Conservation (phyloP, 164 flowering plant species). For the Piper betle region DNA sequence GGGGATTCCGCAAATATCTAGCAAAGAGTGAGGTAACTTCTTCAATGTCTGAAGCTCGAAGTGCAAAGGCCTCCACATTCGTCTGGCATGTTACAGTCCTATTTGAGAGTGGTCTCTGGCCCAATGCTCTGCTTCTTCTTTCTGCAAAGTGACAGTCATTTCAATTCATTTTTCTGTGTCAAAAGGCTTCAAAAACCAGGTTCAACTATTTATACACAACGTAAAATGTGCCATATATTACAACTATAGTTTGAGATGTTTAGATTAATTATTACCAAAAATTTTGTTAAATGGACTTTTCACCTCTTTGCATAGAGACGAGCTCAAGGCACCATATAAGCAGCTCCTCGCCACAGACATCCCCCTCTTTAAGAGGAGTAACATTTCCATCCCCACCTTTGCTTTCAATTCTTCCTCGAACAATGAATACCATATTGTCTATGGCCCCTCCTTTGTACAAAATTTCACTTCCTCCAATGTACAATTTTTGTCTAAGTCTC, state of each 20-base stretch:
- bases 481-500: conserved; percentile 53
- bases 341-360: conserved; percentile 83
- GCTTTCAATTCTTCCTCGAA: conserved; percentile 56
- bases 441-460: conserved; percentile 35
- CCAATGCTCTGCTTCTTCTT: conserved; percentile 21
- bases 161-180: neutral
- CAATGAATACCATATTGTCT: conserved; percentile 58
- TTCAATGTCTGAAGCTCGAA: conserved; percentile 64
- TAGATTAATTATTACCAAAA: neutral
- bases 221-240: no score
- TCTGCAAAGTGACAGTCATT: conserved; percentile 18
- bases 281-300: neutral
- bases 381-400: conserved; percentile 28
- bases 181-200: neutral
- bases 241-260: neutral
- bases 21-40: conserved; percentile 56
- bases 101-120: conserved; percentile 41
- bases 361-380: conserved; percentile 47
- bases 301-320: conserved; percentile 45
- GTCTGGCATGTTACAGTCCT: conserved; percentile 52
- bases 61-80: conserved; percentile 76
- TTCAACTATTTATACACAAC: neutral
- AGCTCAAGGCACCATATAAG: conserved; percentile 79
- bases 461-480: conserved; percentile 49
- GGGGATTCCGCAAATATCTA: conserved; percentile 50